Evolutionary conservation across 805 yeast species (phyloP), one percentile per base, ranked within the genome.

Genomic region (Metschnikowia sp.): DNA sequence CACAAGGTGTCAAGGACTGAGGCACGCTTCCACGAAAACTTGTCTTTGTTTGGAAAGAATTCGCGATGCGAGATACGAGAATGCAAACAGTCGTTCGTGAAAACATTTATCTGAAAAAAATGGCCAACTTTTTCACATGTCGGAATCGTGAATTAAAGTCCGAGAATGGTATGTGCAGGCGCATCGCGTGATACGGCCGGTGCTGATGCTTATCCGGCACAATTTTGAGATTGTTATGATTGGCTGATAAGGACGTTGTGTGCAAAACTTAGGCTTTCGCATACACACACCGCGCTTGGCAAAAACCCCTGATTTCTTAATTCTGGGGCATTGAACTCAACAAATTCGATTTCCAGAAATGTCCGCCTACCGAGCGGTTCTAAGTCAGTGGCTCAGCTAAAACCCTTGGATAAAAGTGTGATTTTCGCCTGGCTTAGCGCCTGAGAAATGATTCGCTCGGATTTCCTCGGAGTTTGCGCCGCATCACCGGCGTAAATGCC

Each of bases 391-490:
- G 7, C 26, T 22, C 26, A 7, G 26, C 26, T 22, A 7, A 22
- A 22, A 4, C 2, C 1, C 26, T 22, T 22, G 26, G 26, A 22
- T 5, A 22, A 22, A 22, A 22, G 26, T 15, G 26, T 22, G 26
- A 22, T 22, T 22, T 22, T 22, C 26, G 26, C 10, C 15, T 1
- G 15, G 26, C 10, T 9, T 11, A 11, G 15, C 10, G n/a, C 15
- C 10, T 13, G 4, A n/a, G 6, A 8, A 8, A 4, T 34, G 36
- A 12, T 5, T n/a, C 10, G 38, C 38, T 12, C n/a, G 7, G 7
- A 22, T 22, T 22, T 22, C 26, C 36, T 36, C 45, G 45, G 45
- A 36, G 36, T 42, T 36, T 37, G 10, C 45, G 32, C 45, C 45
- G 45, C 22, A 36, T 36, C 32, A 42, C 37, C 45, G 45, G 45